These are phyloP conservation scores for Aspergillus heteromorphus DNA, from an alignment of 495 filamentous ascomycete species.

Conservation along the genomic window DNA sequence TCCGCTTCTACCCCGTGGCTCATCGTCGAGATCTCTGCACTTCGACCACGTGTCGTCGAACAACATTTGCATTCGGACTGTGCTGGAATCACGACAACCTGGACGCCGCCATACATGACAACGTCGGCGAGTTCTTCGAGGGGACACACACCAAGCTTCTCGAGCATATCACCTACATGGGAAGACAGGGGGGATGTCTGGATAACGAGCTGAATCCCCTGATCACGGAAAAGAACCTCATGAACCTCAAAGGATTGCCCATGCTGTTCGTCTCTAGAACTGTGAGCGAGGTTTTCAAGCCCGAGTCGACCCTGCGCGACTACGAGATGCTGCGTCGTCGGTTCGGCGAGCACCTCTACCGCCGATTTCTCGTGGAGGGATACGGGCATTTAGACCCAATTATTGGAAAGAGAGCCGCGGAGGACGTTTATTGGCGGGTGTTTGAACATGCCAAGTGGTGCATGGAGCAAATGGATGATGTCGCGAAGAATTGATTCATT, in stretches of 20 bases:
- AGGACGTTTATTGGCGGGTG: conserved; percentile 59
- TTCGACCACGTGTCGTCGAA: conserved; percentile 56
- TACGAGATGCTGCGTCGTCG: conserved; percentile 50
- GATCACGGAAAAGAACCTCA: conserved; percentile 43
- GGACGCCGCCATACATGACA: conserved; percentile 57
- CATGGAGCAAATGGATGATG: too few species aligned
- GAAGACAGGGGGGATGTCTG: conserved; percentile 46
- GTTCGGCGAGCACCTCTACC: conserved; percentile 49
- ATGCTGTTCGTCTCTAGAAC: conserved; percentile 55
- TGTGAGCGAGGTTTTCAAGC: conserved; percentile 56
- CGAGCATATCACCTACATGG: conserved; percentile 54
- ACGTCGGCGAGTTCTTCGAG: conserved; percentile 56
- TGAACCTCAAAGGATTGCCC: conserved; percentile 48
- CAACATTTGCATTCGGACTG: conserved; percentile 56
- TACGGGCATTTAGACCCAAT: conserved; percentile 65
- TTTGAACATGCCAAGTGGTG: conserved; percentile 47
- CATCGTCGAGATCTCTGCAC: conserved; percentile 53
- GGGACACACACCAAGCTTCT: conserved; percentile 57
- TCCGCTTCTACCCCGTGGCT: conserved; percentile 53
- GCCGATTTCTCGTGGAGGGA: conserved; percentile 49
- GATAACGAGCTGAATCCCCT: conserved; percentile 39
- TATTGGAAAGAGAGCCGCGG: conserved; percentile 58
- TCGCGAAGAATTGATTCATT: too few species aligned
- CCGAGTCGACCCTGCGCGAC: conserved; percentile 51
- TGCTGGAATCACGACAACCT: conserved; percentile 61